Evolutionary conservation across 2,329 filamentous ascomycete genomes (phyloP).

Genomic region (Tolypocladium sp.): DNA sequence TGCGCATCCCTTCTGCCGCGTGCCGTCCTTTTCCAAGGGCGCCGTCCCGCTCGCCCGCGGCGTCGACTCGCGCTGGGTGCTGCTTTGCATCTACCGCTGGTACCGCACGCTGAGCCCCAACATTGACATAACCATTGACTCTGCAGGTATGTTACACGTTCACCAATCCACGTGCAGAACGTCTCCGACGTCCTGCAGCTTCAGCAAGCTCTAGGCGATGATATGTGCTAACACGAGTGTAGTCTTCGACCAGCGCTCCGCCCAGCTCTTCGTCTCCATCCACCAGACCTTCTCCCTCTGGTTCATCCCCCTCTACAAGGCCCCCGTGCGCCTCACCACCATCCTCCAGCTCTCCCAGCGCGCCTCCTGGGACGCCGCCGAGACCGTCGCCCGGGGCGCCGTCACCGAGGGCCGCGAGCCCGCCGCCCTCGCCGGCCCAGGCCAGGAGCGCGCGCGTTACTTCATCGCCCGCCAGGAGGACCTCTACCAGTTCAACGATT

Average conservation of each 20-base stretch:
- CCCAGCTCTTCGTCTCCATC: slow-evolving; percentile 65
- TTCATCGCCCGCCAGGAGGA: slow-evolving; percentile 73
- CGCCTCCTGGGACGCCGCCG: slow-evolving; percentile 13
- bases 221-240: neutral
- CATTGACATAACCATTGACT: slow-evolving; percentile 59
- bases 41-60: slow-evolving; percentile 29
- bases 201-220: neutral
- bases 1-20: slow-evolving; percentile 68
- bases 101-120: slow-evolving; percentile 75
- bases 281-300: slow-evolving; percentile 70
- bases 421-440: slow-evolving; percentile 7
- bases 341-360: slow-evolving; percentile 53
- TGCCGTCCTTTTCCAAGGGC: slow-evolving; percentile 41
- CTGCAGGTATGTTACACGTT: slow-evolving; percentile 26
- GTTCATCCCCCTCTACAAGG: slow-evolving; percentile 65
- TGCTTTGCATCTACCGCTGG: slow-evolving; percentile 68
- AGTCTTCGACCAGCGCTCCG: slow-evolving; percentile 60
- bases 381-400: neutral
- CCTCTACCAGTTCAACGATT: slow-evolving; percentile 69
- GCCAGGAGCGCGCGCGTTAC: slow-evolving; percentile 35
- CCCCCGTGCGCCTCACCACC: slow-evolving; percentile 58
- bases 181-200: neutral
- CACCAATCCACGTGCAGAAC: neutral
- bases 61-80: slow-evolving; percentile 55
- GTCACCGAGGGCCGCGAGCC: slow-evolving; percentile 6